Percentiles rank a stretch among this genome's conserved stretches.
Evolutionary conservation across 2,329 filamentous ascomycete species (phyloP).

Genomic region (Septoria petroselini): DNA sequence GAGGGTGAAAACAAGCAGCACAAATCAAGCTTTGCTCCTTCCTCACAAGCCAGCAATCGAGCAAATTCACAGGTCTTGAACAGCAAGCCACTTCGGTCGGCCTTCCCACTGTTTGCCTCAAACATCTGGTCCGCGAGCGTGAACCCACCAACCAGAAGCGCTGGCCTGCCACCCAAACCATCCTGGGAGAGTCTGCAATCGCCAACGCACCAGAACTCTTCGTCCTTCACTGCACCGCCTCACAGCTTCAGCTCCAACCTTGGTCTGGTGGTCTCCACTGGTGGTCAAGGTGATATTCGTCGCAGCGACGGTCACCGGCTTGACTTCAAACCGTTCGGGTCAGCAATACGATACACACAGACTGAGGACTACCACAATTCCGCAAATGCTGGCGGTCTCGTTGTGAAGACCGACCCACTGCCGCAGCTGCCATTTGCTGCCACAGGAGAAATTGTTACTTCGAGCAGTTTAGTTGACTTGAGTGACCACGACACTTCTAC

Average conservation of each 20-base stretch:
- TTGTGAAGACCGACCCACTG: slow-evolving; percentile 15
- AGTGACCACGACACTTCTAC: too few relatives aligned
- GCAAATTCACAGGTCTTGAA: background rate
- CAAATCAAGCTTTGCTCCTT: background rate
- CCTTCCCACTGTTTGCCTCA: slow-evolving; percentile 15
- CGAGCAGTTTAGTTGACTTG: background rate
- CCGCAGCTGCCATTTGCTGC: slow-evolving; percentile 13
- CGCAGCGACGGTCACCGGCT: slow-evolving; percentile 3
- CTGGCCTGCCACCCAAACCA: slow-evolving; percentile 18
- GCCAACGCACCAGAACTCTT: background rate
- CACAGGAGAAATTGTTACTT: background rate
- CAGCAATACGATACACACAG: slow-evolving; percentile 16
- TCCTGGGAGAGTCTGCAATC: slow-evolving; percentile 17
- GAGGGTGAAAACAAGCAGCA: background rate
- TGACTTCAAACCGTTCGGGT: slow-evolving; percentile 4
- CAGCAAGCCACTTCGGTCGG: slow-evolving; percentile 7
- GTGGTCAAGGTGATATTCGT: background rate
- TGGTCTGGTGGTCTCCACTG: background rate
- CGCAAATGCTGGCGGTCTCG: background rate
- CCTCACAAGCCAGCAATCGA: slow-evolving; percentile 1
- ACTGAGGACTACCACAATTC: slow-evolving; percentile 22
- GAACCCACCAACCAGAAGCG: slow-evolving; percentile 13
- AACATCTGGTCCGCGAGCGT: slow-evolving; percentile 18
- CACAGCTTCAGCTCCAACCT: background rate
- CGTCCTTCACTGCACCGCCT: background rate